Evolutionary conservation across 2,329 filamentous ascomycete genomes (phyloP), one percentile per base, ranked within the genome.

Genomic region (Curvularia spicifera): DNA sequence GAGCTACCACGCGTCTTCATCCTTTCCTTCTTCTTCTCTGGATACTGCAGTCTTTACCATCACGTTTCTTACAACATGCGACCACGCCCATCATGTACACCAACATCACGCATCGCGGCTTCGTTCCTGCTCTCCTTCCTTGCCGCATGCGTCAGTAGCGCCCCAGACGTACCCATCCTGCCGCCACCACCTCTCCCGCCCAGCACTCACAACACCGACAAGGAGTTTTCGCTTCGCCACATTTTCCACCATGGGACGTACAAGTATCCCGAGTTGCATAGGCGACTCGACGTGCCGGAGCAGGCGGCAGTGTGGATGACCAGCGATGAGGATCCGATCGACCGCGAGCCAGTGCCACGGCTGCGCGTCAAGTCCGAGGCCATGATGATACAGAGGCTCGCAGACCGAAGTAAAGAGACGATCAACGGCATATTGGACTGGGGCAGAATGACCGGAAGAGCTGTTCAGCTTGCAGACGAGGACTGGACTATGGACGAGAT

Each of bases 221-320:
- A 65, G 55, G 69, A 75, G 29, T 75, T 76, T 59, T 66, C 74
- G 7, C 85, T 99, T 56, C 89, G 92, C 69, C 94, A 99, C 78
- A 89, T 98, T 71, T 95, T 91, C 78, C 93, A 97, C 75, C 93
- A 97, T 79, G 94, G 94, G 57, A 90, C 91, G 40, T 85, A 94
- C 76, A 63, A 85, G 66, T 86, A 96, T 67, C 93, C 93, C 2
- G 78, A 83, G 5, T 85, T 97, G 15, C 91, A 97, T 76, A 85
- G 89, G 57, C 88, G 87, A 67, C 83, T 89, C 60, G 92, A 98
- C 75, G 81, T 97, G 31, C 79, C 84, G 20, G 78, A 83, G 9
- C 80, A 87, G 44, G 84, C 88, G 15, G 78, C 82, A 33, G 79
- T 94, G 45, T 89, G 85, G 79, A 80, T 90, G 55, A 81, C 84